Evolutionary conservation across 1,139 yeast genomes (phyloP), one percentile per base, ranked within the genome.

Genomic region (Pichia inconspicua): DNA sequence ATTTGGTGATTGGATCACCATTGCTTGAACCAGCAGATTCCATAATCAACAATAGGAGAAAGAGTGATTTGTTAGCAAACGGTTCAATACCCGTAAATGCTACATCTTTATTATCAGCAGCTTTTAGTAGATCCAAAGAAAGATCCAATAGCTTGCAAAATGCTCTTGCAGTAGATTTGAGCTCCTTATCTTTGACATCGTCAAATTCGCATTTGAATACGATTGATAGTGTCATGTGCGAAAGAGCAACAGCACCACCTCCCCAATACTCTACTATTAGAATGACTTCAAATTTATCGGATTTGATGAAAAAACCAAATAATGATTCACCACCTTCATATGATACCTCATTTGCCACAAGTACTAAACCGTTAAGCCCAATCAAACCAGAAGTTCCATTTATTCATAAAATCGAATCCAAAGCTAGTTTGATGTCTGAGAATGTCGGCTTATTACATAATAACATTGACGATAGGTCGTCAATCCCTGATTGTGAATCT

Each of bases 191-290:
- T 11, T 36, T 49, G 11, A 43, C 32, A 19, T 14, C 44, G 5
- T 25, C 36, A 25, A 40, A 19, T 19, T 39, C 44, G 2, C 19
- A 27, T 12, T 7, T 35, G n/a, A 43, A 50, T 36, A 50, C 46
- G 1, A 50, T 49, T 25, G 52, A 49, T 35, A 43, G 43, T 10
- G 31, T 49, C 10, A 47, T 46, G 42, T 19, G 19, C 11, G 25
- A 30, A n/a, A 44, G 36, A 3, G 8, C 4, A 2, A 25, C 45
- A 36, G 22, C 22, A 22, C 22, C 45, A 36, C 54, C 54, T 1
- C 56, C 56, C 1, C 45, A 39, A 12, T 53, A 53, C 37, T 42
- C 44, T 14, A 52, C 51, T 12, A 41, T 46, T 36, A 47, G 46
- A 12, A 37, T 41, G 25, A 27, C 35, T 5, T 28, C 40, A 5